Evolutionary conservation across 768 basidiomycete genomes (phyloP), one percentile per base, ranked within the genome.

Genomic region (Lepiota brunneoincarnata): DNA sequence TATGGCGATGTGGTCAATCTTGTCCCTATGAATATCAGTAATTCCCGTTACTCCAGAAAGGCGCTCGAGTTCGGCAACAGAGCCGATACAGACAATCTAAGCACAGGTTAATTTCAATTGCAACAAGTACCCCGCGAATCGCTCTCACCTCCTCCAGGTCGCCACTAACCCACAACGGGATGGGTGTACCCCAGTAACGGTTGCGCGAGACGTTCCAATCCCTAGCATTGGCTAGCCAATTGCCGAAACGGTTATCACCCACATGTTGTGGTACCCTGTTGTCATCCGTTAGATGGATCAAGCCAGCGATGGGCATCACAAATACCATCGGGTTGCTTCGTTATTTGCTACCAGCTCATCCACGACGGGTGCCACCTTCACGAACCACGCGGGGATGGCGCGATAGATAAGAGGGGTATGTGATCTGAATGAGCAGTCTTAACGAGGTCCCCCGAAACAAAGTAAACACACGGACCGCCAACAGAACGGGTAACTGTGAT

Each of bases 171-270:
- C 97, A 99, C 34, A 99, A 74, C 10, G 97, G 97, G 52, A 99
- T 86, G 15, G 97, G 97, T 4, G 95, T 98, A 31, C 96, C 97
- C 95, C 95, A 99, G 68, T 98, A 99, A 44, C 97, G 82, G 75
- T 98, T 98, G 58, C 97, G 83, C n/a, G 95, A 97, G 59, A 99
- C 80, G 66, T 98, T 98, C 97, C 97, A 99, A 66, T 99, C 97
- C 18, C 95, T 83, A n/a, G 97, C 97, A 69, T 96, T 98, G 44
- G 89, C 87, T 47, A 99, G 78, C 97, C 97, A 99, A 69, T 93
- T 95, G 18, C 93, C 94, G 66, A 99, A 99, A 31, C 96, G 81
- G 60, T 87, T 83, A 55, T 98, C 95, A 5, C 94, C 91, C 42
- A 98, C 87, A 57, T 73, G 79, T 63, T 92, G 87, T 9, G 97